A percentile compares a stretch with the other conserved stretches of the same genome.
phyloP scores from a whole-genome alignment of 2,329 filamentous ascomycete genomes.

The Paraphoma chrysanthemicola region DNA sequence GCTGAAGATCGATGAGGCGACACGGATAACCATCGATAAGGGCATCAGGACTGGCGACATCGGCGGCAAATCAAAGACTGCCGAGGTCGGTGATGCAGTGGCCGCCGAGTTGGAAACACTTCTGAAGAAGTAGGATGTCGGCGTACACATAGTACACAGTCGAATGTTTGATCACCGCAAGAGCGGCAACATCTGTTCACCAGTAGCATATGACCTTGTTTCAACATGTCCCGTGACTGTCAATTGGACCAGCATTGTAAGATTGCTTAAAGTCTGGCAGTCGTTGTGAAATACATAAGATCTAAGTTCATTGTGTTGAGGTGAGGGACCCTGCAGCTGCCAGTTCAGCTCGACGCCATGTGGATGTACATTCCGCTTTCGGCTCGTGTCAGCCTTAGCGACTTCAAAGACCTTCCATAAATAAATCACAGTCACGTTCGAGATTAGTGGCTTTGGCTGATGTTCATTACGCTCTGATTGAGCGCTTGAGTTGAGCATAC shows the following conservation, averaged over 20 bases:
- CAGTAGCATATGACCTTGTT: too few relatives aligned
- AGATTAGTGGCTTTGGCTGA: neutral
- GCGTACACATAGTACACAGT: too few relatives aligned
- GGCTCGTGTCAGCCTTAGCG: neutral
- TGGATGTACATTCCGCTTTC: conserved; percentile 4
- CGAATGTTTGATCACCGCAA: neutral
- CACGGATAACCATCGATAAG: conserved; percentile 78
- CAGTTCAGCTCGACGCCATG: conserved; percentile 10
- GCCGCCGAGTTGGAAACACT: conserved; percentile 75
- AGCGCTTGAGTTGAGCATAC: neutral
- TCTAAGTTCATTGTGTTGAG: neutral
- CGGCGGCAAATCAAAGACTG: conserved; percentile 76
- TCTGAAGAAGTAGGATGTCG: conserved; percentile 51
- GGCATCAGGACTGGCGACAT: conserved; percentile 85
- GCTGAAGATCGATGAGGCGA: conserved; percentile 79
- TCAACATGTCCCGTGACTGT: too few relatives aligned
- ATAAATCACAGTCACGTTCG: neutral
- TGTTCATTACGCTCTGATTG: neutral
- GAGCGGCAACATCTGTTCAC: neutral
- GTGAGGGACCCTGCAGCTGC: conserved; percentile 1
- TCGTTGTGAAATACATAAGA: neutral
- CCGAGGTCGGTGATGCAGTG: conserved; percentile 83
- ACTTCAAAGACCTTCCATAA: neutral
- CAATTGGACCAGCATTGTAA: too few relatives aligned
- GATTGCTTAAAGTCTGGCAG: too few relatives aligned